Base-by-base conservation (phyloP, 2,329 filamentous ascomycete species). In the Pseudogymnoascus sp. region DNA sequence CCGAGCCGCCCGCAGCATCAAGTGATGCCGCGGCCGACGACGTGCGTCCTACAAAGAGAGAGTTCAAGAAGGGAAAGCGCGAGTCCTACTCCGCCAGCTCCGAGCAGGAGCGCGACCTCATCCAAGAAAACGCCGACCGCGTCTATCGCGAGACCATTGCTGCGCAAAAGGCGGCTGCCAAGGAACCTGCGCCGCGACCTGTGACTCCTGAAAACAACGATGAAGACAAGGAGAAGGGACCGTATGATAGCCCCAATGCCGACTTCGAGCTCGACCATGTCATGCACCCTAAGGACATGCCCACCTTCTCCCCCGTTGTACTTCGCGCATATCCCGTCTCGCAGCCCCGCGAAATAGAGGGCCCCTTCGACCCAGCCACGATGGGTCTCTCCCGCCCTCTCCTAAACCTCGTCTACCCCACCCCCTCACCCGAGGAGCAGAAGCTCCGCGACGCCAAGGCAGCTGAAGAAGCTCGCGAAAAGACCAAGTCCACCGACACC, bases 231-330 rank as follows among this genome's bases (percentile, higher is more conserved):
- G 67, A 72, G 9, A 80, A 80, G 72, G 79, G 77, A 61, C 78
- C 73, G 7, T 87, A 82, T 62, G 82, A 81, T 65, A 80, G 73
- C 6, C 85, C 85, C 1, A 77, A 87, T 68, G 85, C 85, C n/a
- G 85, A 87, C 70, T 83, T 87, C 60, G 77, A 75, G 60, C 81
- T 86, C 63, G 84, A 87, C 69, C 80, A 85, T 67, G 73, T 81
- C 64, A 78, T 87, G 64, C 76, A 78, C 60, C 85, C 85, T 4
- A 71, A 72, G 40, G 80, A 86, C 31, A 72, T 84, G 37, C 65
- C 62, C 52, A 71, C 62, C 59, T 78, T 74, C 67, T 69, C 68
- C 8, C 35, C 58, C 33, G 61, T 60, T 39, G 45, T 66, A 18
- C 31, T 61, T 3, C 52, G 45, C 52, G 65, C 67, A 33, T 64